Base-by-base conservation (phyloP, 2,329 filamentous ascomycete genomes). In the Colletotrichum truncatum region DNA sequence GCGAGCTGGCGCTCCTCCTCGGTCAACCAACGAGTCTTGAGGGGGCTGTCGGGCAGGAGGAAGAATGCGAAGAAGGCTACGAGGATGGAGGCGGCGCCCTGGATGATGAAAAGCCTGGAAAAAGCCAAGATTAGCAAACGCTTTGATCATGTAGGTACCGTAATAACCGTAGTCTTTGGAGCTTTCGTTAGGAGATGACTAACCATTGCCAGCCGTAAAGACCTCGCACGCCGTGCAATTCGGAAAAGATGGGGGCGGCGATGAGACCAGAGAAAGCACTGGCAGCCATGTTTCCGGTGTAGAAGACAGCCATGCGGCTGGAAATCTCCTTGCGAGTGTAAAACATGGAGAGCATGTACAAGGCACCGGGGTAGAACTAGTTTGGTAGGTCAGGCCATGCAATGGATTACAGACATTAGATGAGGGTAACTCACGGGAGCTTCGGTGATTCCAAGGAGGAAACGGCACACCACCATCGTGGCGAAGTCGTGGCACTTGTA, bases 201-300 rank as follows among this genome's bases (percentile, higher is more conserved):
- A 23, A 80, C 81, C 81, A 83, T 32, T 82, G 77, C 81, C 80
- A 81, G 2, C 77, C 75, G 14, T 74, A 70, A 21, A 82, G 74
- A 9, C 76, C 76, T 11, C 73, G 67, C 28, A 76, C 71, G 4
- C 77, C 74, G 4, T 80, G 74, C 75, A 84, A 79, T 67, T 78
- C 79, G 25, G 75, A 74, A 8, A 83, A 73, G 18, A 83, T 78
- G 5, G 77, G 81, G 7, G 80, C 81, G 9, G 80, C 80, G 32
- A 83, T 73, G 16, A 83, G 75, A 1, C 79, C 80, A 0, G 81
- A 81, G 61, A 83, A 74, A 28, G 81, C 78, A 61, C 81, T 81
- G 1, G 79, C 81, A 41, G 82, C 77, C 12, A 77, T 79, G 58
- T 80, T 80, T 12, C 80, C 81, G 6, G 78, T 80, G 69, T 81